A percentile compares a stretch with the other conserved stretches of the same genome.
Conservation (phyloP, 192 early-diverging fungal genomes). For the Thamnidium elegans region DNA sequence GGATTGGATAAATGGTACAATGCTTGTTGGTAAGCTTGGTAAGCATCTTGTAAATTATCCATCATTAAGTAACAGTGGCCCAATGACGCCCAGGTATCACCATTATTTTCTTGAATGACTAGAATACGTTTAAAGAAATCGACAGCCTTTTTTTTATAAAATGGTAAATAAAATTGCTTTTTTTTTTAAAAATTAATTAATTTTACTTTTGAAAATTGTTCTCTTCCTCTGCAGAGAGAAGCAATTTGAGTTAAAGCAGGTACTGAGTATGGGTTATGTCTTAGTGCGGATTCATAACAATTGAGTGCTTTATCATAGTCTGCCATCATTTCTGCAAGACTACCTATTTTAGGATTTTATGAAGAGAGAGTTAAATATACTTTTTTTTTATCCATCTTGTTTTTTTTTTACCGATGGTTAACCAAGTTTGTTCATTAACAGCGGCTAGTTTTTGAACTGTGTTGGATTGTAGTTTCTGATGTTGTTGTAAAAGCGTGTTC, state of each 20-base stretch:
- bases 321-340: conserved; percentile 47
- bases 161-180: background rate
- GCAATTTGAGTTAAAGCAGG: conserved; percentile 78
- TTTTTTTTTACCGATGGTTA: conserved; percentile 50
- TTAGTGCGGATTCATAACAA: conserved; percentile 86
- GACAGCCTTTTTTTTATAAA: background rate
- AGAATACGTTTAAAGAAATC: conserved; percentile 73
- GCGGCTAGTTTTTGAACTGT: conserved; percentile 43
- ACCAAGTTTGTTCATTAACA: conserved; percentile 62
- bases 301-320: conserved; percentile 84
- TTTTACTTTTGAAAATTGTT: conserved; percentile 77
- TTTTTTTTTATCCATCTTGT: background rate
- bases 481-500: background rate
- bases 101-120: conserved; percentile 75
- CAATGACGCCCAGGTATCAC: conserved; percentile 92
- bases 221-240: conserved; percentile 76
- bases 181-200: background rate
- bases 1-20: conserved; percentile 89
- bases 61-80: conserved; percentile 96
- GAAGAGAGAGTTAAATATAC: background rate
- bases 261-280: conserved; percentile 91
- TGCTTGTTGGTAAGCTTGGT: conserved; percentile 95
- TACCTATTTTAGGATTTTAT: conserved; percentile 18
- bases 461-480: background rate
- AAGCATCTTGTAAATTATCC: conserved; percentile 93